Evolutionary conservation across 192 early-diverging fungal genomes (phyloP).

Genomic region (Backusella luteola): DNA sequence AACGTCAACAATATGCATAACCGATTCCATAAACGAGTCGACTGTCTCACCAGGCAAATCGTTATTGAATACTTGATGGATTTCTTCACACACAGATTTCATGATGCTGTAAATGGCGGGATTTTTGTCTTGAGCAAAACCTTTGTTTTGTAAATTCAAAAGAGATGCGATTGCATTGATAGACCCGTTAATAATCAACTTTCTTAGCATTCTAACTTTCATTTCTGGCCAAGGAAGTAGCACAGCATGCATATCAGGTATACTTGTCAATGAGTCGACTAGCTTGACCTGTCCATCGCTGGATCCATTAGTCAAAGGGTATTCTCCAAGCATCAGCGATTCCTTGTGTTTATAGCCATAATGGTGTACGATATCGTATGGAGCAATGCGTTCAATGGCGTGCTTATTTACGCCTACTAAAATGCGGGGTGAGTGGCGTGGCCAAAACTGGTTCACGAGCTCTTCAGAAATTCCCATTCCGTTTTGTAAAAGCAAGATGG

Average conservation of each 20-base stretch:
- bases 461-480: constrained; percentile 61
- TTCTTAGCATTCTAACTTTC: constrained; percentile 45
- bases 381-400: constrained; percentile 18
- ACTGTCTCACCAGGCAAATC: constrained; percentile 40
- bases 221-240: constrained; percentile 44
- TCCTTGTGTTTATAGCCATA: constrained; percentile 19
- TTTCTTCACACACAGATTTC: constrained; percentile 27
- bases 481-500: constrained; percentile 61
- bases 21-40: constrained; percentile 41
- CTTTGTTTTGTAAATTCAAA: constrained; percentile 54
- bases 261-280: not conserved
- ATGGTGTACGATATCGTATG: constrained; percentile 28
- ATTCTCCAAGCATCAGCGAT: constrained; percentile 2
- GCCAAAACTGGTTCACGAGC: constrained; percentile 25
- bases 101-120: constrained; percentile 8
- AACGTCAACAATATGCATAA: constrained; percentile 35
- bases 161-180: constrained; percentile 67
- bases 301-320: not conserved
- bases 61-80: constrained; percentile 15
- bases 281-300: not conserved
- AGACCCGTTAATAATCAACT: constrained; percentile 63
- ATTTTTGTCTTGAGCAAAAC: constrained; percentile 30
- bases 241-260: constrained; percentile 26
- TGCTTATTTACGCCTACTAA: constrained; percentile 30
- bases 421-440: constrained; percentile 3